phyloP scores from a whole-genome alignment of 1,284 basidiomycete species.

The Phlebopus sp. region DNA sequence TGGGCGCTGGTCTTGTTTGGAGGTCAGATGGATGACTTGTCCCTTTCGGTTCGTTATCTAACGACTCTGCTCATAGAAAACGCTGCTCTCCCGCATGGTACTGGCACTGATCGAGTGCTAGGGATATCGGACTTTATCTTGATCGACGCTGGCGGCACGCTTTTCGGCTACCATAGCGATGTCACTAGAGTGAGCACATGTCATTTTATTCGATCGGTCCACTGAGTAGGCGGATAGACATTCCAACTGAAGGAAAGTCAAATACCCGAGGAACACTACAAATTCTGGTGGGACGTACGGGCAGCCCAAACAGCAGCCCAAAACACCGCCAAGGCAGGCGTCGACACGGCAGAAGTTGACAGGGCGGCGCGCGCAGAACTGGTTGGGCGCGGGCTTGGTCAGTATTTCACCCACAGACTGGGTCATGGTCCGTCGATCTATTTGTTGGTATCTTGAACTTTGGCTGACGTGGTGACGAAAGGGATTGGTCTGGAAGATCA shows the following conservation, averaged over 20 bases:
- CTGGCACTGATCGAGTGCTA: slow-evolving; percentile 65
- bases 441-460: slow-evolving; percentile 5
- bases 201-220: not conserved
- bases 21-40: slow-evolving; percentile 42
- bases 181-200: slow-evolving; percentile 62
- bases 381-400: slow-evolving; percentile 42
- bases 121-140: slow-evolving; percentile 63
- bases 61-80: slow-evolving; percentile 51
- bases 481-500: slow-evolving; percentile 84
- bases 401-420: slow-evolving; percentile 78
- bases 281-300: slow-evolving; percentile 69
- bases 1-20: slow-evolving; percentile 75
- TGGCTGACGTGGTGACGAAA: slow-evolving; percentile 26
- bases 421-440: slow-evolving; percentile 58
- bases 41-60: slow-evolving; percentile 5
- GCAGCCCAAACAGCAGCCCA: slow-evolving; percentile 63
- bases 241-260: slow-evolving; percentile 60
- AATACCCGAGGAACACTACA: slow-evolving; percentile 52
- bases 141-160: slow-evolving; percentile 71
- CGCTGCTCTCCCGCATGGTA: slow-evolving; percentile 82
- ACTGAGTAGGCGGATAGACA: slow-evolving; percentile 44
- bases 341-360: slow-evolving; percentile 59
- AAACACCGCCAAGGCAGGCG: slow-evolving; percentile 45
- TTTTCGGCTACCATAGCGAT: slow-evolving; percentile 77
- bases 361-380: slow-evolving; percentile 61